Evolutionary conservation across 1,139 yeast genomes (phyloP), one percentile per base, ranked within the genome.

Genomic region (Magnusiomyces fungicola): DNA sequence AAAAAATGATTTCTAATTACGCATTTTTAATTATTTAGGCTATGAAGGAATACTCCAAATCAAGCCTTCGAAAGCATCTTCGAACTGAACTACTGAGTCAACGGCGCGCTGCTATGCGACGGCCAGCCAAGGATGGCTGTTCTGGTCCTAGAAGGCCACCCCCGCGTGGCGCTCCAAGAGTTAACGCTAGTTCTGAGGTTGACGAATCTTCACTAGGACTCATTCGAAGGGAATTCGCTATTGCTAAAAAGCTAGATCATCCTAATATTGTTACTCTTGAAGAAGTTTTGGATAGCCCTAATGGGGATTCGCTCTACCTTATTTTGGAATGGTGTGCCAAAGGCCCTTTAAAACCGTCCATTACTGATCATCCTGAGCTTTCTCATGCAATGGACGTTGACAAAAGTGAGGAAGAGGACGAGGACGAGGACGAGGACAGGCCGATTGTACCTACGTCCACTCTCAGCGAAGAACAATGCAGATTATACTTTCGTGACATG

Each of bases 231-330:
- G 97, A 92, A 64, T 83, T 89, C 39, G 89, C 87, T 55, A 74
- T 90, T 30, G 75, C 92, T 69, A 88, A 87, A 62, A 81, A 84
- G 49, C 73, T 92, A 48, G 81, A 81, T 57, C 96, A 90, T 64
- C 79, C 78, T 10, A 86, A 90, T 61, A 83, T 90, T 47, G 95
- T 88, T 36, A 82, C 83, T 56, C 81, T 89, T 58, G 87, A 83
- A 56, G 96, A 95, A 23, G 92, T 88, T 56, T 82, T 88, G 24
- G 70, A 81, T 71, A 83, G 71, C 70, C 83, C 87, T 54, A 77
- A 80, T 24, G 74, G 81, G 1, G 76, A 77, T 43, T 77, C 83
- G 18, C 69, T 89, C 50, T 85, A 83, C 61, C 81, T 89, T 53
- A 81, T 90, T 45, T 69, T 92, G 49, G 89, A 82, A 60, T 88